A percentile compares a stretch with the other conserved stretches of the same genome.
These are phyloP conservation scores for Neonothopanus nambi DNA, from an alignment of 1,284 basidiomycete genomes.

Conservation along the genomic window DNA sequence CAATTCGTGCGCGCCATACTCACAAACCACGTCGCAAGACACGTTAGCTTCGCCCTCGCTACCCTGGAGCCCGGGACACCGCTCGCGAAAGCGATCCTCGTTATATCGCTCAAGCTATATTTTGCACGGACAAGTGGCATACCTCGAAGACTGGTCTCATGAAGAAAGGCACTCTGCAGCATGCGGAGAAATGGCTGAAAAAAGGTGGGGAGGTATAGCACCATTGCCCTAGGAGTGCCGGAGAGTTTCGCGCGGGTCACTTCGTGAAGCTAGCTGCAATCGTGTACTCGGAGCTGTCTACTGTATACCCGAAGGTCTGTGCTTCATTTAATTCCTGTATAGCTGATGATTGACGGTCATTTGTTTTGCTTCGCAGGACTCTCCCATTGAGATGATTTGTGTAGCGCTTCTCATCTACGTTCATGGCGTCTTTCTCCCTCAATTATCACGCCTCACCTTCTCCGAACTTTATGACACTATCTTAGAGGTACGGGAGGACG, in stretches of 20 bases:
- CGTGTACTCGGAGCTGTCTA: slow-evolving; percentile 34
- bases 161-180: slow-evolving; percentile 34
- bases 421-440: slow-evolving; percentile 30
- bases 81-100: slow-evolving; percentile 28
- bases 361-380: slow-evolving; percentile 40
- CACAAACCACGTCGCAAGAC: slow-evolving; percentile 39
- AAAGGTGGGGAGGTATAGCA: slow-evolving; percentile 11
- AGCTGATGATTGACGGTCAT: neutral
- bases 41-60: slow-evolving; percentile 49
- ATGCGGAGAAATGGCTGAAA: slow-evolving; percentile 58
- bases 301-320: slow-evolving; percentile 20
- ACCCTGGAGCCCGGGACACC: slow-evolving; percentile 11
- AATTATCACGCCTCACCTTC: slow-evolving; percentile 27
- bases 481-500: slow-evolving; percentile 46
- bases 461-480: slow-evolving; percentile 46
- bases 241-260: slow-evolving; percentile 34
- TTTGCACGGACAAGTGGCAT: slow-evolving; percentile 47
- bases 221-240: slow-evolving; percentile 20
- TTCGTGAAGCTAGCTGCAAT: slow-evolving; percentile 43
- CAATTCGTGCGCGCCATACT: slow-evolving; percentile 51
- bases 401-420: slow-evolving; percentile 51
- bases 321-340: neutral
- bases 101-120: slow-evolving; percentile 54
- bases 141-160: slow-evolving; percentile 22
- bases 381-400: slow-evolving; percentile 65